Evolutionary conservation across 75 land plant genomes (phyloP), one percentile per base, ranked within the genome.

Genomic region (Isoetes taiwanensis): DNA sequence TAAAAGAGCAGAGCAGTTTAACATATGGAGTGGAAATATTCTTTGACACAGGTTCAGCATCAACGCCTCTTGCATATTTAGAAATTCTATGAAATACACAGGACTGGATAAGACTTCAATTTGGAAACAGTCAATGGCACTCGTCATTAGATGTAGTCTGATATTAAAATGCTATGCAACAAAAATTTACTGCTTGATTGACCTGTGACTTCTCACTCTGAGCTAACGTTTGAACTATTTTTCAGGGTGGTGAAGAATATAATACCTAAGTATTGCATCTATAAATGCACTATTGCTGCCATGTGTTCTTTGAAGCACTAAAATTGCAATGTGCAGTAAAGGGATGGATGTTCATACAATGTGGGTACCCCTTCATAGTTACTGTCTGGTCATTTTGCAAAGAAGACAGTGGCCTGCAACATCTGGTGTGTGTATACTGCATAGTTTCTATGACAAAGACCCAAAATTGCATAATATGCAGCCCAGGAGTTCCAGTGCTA

Each of bases 221-320:
- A 1, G 3, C 32, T 19, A 14, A 35, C 21, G 32, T 12, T n/a
- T n/a, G n/a, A n/a, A n/a, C n/a, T n/a, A 16, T 26, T 43, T 68
- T 64, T 30, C 81, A 94, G 99, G 99, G 99, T 94, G 17, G 90
- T 94, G 43, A 94, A 94, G 67, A 94, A 94, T 66, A 94, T 94
- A 14, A 76, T 94, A 34, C 99, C 99, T n/a, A 58, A 96, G 96
- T 23, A 94, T 94, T 52, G 99, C 99, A 57, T 84, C 99, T 38
- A 94, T 96, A 26, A 94, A 94, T 84, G 99, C 99, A 76, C 88
- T 25, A 71, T 94, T 37, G 82, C 99, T 53, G 89, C 99, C 43
- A 82, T 85, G 19, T 94, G 99, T 79, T 74, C 99, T 2, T 41
- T 88, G 56, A 96, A 94, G 66, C 77, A 90, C 8, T 61, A 94